Base-by-base conservation (phyloP, 371 early-diverging fungal species). In the Zopfochytrium polystomum region DNA sequence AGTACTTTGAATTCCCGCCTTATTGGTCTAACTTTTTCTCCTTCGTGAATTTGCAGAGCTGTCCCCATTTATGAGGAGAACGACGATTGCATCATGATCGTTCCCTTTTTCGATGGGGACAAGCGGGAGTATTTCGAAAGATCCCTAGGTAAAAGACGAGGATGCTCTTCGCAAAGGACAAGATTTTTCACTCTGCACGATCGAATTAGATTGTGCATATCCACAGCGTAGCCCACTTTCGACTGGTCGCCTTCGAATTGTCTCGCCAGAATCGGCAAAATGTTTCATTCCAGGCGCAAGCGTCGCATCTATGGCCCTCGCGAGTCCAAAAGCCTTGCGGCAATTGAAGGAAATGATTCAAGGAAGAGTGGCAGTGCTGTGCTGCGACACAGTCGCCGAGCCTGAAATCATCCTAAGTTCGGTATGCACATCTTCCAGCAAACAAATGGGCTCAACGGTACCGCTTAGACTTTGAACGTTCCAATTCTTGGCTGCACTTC, bases 371-470 rank as follows among this genome's bases (percentile, higher is more conserved):
- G 59, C 67, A 13, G 20, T 73, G 26, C 48, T 69, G 5, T 50
- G 69, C n/a, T 63, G 65, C 31, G 74, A 70, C 45, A 27, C 29
- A 22, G 52, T 65, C 23, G 70, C 68, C 26, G 44, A 58, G 29
- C 54, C 65, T 11, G 74, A 73, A 42, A 65, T 73, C 25, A 61
- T 31, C 2, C 42, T 73, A 25, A 62, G 65, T 30, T 69, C 74
- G 50, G 73, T 72, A 65, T 52, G 51, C 18, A 25, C 7, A 25
- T n/a, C 18, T 47, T 54, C 0, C 7, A 26, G 49, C 43, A 30
- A 30, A 38, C n/a, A n/a, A n/a, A n/a, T n/a, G n/a, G n/a, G n/a
- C n/a, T n/a, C 15, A 62, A 7, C 2, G 4, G 15, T 31, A n/a
- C 44, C 9, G 5, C 30, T 18, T 38, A 65, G 62, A 22, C 26